Percentiles rank a stretch among this genome's conserved stretches.
These are phyloP conservation scores for Xylariales sp. DNA, from an alignment of 2,329 filamentous ascomycete genomes.

Conservation along the genomic window DNA sequence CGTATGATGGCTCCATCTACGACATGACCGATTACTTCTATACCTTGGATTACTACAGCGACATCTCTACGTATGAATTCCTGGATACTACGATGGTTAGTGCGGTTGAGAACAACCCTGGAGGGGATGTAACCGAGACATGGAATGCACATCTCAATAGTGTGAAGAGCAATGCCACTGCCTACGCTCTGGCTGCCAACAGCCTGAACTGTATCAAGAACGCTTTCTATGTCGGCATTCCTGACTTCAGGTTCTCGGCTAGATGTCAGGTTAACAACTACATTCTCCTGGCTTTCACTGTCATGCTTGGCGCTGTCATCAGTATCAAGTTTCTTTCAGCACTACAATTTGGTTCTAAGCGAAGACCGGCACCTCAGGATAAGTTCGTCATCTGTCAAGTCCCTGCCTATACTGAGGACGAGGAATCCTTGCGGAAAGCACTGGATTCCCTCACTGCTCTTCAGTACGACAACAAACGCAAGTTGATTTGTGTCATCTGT, in stretches of 20 bases:
- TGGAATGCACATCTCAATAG: constrained; percentile 54
- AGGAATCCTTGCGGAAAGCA: constrained; percentile 89
- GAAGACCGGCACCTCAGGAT: constrained; percentile 84
- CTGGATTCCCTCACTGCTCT: constrained; percentile 91
- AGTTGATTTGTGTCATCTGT: constrained; percentile 93
- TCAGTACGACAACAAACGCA: constrained; percentile 97
- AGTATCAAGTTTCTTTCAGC: constrained; percentile 86
- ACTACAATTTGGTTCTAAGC: constrained; percentile 88
- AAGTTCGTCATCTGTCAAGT: constrained; percentile 99
- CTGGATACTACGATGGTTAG: constrained; percentile 64
- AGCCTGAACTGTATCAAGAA: constrained; percentile 79
- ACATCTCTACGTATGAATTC: constrained; percentile 60
- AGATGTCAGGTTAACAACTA: constrained; percentile 88
- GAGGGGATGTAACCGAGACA: constrained; percentile 67
- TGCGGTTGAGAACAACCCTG: constrained; percentile 70
- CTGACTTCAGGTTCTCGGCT: constrained; percentile 75
- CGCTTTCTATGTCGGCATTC: constrained; percentile 75
- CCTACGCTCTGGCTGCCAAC: constrained; percentile 49
- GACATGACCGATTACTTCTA: constrained; percentile 91
- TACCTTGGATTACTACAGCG: constrained; percentile 58
- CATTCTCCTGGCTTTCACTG: constrained; percentile 80
- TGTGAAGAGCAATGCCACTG: constrained; percentile 45
- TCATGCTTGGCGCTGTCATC: constrained; percentile 77
- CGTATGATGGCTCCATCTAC: constrained; percentile 72
- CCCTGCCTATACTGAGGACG: constrained; percentile 95